Percentiles rank a stretch among this genome's conserved stretches.
Evolutionary conservation across 2,329 filamentous ascomycete species (phyloP).

Genomic region (Sporothrix variecibatus): DNA sequence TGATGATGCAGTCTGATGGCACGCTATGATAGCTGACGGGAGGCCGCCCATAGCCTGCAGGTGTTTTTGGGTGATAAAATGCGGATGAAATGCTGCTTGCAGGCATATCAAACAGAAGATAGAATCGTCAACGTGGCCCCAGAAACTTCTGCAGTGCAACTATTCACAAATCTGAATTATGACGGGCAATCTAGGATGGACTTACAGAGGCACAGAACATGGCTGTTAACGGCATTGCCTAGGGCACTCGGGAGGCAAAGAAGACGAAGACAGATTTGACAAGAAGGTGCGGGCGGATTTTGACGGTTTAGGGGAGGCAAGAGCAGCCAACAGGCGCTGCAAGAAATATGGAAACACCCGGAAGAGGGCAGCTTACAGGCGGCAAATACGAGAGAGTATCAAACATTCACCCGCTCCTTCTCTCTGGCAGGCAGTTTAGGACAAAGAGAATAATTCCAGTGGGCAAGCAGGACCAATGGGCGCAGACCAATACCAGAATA

Average conservation of each 20-base stretch:
- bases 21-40: background rate
- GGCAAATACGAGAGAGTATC: background rate
- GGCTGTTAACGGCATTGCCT: background rate
- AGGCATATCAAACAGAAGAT: too few species aligned
- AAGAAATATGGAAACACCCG: background rate
- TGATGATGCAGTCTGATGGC: too few species aligned
- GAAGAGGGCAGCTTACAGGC: background rate
- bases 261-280: background rate
- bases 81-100: background rate
- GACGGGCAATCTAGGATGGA: background rate
- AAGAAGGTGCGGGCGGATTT: background rate
- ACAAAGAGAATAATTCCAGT: background rate
- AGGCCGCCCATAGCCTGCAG: constrained; percentile 9
- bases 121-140: too few species aligned
- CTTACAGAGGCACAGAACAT: background rate
- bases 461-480: background rate
- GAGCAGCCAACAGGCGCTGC: background rate
- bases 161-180: background rate
- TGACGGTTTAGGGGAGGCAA: background rate
- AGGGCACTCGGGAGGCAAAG: background rate
- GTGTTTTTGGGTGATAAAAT: background rate
- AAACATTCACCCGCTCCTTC: background rate
- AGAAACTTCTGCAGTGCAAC: background rate
- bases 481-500: background rate
- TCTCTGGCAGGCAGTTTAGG: background rate